Evolutionary conservation across 805 yeast species (phyloP).

Genomic region (Candida patagonica): DNA sequence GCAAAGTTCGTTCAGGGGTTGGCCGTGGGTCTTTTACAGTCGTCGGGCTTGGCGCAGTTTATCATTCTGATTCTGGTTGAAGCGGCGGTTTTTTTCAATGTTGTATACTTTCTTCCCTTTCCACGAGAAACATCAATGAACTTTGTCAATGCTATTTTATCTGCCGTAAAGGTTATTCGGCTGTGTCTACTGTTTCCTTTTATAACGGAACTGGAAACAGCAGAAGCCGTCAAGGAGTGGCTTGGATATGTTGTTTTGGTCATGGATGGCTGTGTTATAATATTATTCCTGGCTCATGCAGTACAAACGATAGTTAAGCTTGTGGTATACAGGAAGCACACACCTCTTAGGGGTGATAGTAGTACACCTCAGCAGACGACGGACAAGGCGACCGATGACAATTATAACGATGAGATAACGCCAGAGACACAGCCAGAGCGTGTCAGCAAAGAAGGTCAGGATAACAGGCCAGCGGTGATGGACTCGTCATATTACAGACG

Average conservation of each 20-base stretch:
- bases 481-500: slow-evolving; percentile 17
- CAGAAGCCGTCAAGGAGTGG: slow-evolving; percentile 22
- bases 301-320: slow-evolving; percentile 23
- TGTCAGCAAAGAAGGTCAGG: not conserved
- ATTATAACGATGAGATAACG: slow-evolving; percentile 5
- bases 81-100: slow-evolving; percentile 14
- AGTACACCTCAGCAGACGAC: not conserved
- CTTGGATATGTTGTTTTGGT: slow-evolving; percentile 25
- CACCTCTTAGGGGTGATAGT: slow-evolving; percentile 14
- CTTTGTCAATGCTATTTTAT: slow-evolving; percentile 10
- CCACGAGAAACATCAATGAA: slow-evolving; percentile 23
- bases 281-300: slow-evolving; percentile 22
- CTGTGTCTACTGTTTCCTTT: slow-evolving; percentile 23
- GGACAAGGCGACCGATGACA: slow-evolving; percentile 1
- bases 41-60: slow-evolving; percentile 29
- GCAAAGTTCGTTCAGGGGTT: slow-evolving; percentile 24
- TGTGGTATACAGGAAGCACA: slow-evolving; percentile 1
- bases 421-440: not conserved
- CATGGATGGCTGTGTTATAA: slow-evolving; percentile 23
- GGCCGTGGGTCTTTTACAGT: slow-evolving; percentile 26
- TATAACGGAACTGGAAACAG: slow-evolving; percentile 16
- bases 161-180: slow-evolving; percentile 16
- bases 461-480: too few relatives aligned
- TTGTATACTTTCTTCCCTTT: slow-evolving; percentile 21
- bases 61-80: slow-evolving; percentile 24